phyloP scores from a whole-genome alignment of 208 protist genomes.

The Leishmania tarentolae region DNA sequence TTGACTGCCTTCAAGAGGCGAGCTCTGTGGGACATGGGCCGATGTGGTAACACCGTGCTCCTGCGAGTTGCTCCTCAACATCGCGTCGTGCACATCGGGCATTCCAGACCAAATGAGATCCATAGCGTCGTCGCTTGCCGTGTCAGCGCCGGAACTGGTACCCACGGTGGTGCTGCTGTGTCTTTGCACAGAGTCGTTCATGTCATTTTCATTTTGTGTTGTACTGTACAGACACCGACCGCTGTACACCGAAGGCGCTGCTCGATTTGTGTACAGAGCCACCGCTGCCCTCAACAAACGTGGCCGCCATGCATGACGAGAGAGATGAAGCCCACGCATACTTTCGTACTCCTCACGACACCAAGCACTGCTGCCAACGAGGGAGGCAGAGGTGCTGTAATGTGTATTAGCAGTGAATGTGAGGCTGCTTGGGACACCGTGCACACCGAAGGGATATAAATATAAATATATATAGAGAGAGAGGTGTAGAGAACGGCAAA shows the following conservation, averaged over 20 bases:
- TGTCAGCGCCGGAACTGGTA: not conserved
- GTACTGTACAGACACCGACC: not conserved
- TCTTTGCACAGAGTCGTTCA: not conserved
- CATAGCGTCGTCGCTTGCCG: constrained; percentile 15
- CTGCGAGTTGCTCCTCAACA: not conserved
- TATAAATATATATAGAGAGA: not conserved
- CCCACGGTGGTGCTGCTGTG: not conserved
- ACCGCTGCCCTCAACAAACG: not conserved
- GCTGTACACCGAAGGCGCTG: not conserved
- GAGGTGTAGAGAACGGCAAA: not conserved
- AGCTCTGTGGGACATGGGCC: not conserved
- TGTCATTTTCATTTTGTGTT: not conserved
- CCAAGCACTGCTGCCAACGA: not conserved
- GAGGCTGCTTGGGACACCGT: constrained; percentile 1
- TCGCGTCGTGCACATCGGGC: not conserved
- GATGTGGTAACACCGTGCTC: not conserved
- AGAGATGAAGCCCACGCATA: constrained; percentile 4
- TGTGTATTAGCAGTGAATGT: not conserved
- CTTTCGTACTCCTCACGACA: not conserved
- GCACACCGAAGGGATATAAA: not conserved
- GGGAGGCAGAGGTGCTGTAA: not conserved
- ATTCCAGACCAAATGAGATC: constrained; percentile 28
- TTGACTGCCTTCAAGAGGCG: not conserved
- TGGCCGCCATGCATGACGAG: not conserved
- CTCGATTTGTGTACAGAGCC: not conserved